These are phyloP conservation scores for Heterobasidion irregulare DNA, from an alignment of 1,284 basidiomycete genomes.

Conservation along the genomic window DNA sequence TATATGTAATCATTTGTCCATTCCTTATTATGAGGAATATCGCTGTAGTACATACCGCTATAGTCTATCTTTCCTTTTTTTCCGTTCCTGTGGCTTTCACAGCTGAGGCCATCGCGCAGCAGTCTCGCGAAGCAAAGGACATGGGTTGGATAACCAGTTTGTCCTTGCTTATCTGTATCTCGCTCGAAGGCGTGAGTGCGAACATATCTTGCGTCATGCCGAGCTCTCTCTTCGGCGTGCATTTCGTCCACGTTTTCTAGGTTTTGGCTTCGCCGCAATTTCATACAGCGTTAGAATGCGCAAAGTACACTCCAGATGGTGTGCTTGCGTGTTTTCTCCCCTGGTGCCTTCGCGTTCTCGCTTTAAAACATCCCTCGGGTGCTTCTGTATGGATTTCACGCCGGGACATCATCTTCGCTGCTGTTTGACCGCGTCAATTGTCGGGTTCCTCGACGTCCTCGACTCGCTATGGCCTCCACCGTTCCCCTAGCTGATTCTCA, in stretches of 20 bases:
- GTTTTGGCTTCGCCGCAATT: neutral
- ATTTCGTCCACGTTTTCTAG: neutral
- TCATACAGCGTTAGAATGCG: neutral
- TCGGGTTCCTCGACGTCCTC: neutral
- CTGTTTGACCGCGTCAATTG: neutral
- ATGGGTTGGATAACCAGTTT: too few relatives aligned
- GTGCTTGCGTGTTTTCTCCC: constrained; percentile 1
- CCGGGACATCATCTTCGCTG: neutral
- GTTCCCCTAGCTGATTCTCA: neutral
- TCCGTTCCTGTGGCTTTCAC: too few relatives aligned
- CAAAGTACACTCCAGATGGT: constrained; percentile 2
- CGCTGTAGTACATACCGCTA: too few relatives aligned
- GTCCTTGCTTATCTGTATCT: too few relatives aligned
- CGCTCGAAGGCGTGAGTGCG: neutral
- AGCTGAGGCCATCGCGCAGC: too few relatives aligned
- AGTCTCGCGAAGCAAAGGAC: too few relatives aligned
- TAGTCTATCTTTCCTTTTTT: too few relatives aligned
- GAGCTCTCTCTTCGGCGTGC: neutral
- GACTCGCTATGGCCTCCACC: neutral
- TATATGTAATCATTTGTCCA: too few relatives aligned
- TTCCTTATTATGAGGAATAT: too few relatives aligned
- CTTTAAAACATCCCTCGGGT: neutral
- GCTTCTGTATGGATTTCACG: neutral
- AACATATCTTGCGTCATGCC: constrained; percentile 3
- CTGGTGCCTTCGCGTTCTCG: constrained; percentile 1